Percentiles rank a stretch among this genome's conserved stretches.
These are phyloP conservation scores for Ganoderma boninense DNA, from an alignment of 1,284 basidiomycete species.

Conservation along the genomic window DNA sequence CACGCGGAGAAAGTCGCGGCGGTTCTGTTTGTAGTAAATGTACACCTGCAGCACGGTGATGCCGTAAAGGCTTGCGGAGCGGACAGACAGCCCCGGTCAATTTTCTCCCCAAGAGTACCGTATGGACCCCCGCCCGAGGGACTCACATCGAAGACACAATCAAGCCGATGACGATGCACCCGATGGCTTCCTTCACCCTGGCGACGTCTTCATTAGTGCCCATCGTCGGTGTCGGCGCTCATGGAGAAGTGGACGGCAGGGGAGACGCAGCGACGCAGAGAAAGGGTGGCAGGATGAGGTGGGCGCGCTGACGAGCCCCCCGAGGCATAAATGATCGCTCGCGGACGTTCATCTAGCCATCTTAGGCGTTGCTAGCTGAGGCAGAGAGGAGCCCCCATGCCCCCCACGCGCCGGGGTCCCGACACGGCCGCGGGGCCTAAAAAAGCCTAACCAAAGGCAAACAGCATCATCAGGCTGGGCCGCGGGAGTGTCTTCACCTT, in stretches of 20 bases:
- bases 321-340: neutral
- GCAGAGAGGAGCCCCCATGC: neutral
- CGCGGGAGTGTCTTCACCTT: neutral
- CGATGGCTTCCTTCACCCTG: neutral
- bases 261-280: neutral
- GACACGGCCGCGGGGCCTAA: neutral
- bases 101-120: too few species aligned
- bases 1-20: neutral
- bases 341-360: too few species aligned
- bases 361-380: neutral
- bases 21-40: neutral
- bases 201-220: neutral
- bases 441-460: neutral
- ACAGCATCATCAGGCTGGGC: neutral
- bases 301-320: neutral
- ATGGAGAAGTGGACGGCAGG: neutral
- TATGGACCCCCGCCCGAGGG: too few species aligned
- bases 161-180: neutral
- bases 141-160: neutral
- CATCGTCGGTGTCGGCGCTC: neutral
- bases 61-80: too few species aligned
- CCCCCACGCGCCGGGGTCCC: neutral
- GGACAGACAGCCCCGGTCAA: too few species aligned
- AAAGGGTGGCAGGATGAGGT: neutral
- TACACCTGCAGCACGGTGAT: neutral